phyloP scores from a whole-genome alignment of 768 basidiomycete genomes.

The Psilocybe sp. region DNA sequence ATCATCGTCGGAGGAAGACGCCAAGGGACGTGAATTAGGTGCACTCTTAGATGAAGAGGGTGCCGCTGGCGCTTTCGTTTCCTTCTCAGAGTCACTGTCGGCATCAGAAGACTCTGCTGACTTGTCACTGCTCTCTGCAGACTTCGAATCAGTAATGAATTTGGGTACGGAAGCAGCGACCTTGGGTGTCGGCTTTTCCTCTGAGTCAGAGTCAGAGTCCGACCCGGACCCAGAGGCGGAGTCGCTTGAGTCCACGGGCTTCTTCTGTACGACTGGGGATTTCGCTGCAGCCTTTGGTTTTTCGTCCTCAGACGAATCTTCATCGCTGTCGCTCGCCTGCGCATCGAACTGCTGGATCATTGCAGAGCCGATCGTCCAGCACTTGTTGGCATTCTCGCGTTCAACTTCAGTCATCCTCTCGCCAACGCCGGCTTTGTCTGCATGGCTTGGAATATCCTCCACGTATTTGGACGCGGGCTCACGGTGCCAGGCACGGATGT shows the following conservation, averaged over 20 bases:
- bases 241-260: not conserved
- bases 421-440: not conserved
- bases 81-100: constrained; percentile 8
- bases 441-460: constrained; percentile 20
- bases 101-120: constrained; percentile 3
- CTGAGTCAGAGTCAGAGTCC: too few relatives aligned
- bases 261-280: constrained; percentile 11
- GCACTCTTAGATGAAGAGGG: not conserved
- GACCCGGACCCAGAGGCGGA: too few relatives aligned
- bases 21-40: constrained; percentile 2
- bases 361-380: constrained; percentile 66
- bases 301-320: constrained; percentile 20
- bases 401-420: constrained; percentile 21
- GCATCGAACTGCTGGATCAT: constrained; percentile 84
- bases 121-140: too few relatives aligned
- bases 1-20: not conserved
- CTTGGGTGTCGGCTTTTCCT: too few relatives aligned
- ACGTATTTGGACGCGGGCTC: constrained; percentile 48
- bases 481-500: constrained; percentile 85
- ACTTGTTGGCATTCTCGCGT: constrained; percentile 59
- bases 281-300: constrained; percentile 15
- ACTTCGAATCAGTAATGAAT: too few relatives aligned
- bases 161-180: too few relatives aligned
- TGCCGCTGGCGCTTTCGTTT: not conserved
- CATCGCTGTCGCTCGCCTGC: constrained; percentile 55